A percentile compares a stretch with the other conserved stretches of the same genome.
These are phyloP conservation scores for Exophiala calicioides DNA, from an alignment of 2,329 filamentous ascomycete species.

Conservation along the genomic window DNA sequence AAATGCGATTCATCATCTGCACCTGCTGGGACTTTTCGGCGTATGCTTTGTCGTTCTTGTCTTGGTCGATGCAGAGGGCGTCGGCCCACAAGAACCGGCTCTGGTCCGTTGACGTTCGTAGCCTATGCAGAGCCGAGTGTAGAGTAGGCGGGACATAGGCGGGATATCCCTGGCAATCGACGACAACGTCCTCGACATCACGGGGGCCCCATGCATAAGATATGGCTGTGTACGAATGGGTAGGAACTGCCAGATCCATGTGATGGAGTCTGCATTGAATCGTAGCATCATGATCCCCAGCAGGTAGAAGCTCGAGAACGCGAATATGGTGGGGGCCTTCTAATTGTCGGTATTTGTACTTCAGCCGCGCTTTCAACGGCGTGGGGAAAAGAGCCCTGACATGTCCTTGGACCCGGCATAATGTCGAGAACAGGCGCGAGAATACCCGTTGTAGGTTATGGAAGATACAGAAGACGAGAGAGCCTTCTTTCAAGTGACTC, in stretches of 20 bases:
- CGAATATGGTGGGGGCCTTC: constrained; percentile 8
- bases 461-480: too few species aligned
- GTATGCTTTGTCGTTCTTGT: not conserved
- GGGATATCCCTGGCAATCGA: constrained; percentile 5
- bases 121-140: constrained; percentile 8
- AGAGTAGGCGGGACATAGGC: constrained; percentile 14
- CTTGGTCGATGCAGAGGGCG: constrained; percentile 24
- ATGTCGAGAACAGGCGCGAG: too few species aligned
- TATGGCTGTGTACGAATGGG: constrained; percentile 10
- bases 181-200: not conserved
- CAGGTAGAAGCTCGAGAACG: constrained; percentile 10
- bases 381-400: too few species aligned
- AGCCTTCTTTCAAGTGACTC: too few species aligned
- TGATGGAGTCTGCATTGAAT: constrained; percentile 10
- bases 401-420: too few species aligned
- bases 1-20: constrained; percentile 19
- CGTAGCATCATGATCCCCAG: not conserved
- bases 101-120: not conserved
- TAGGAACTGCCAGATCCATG: not conserved
- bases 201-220: constrained; percentile 17
- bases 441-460: too few species aligned
- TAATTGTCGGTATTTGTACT: constrained; percentile 8
- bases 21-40: constrained; percentile 9
- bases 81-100: constrained; percentile 14
- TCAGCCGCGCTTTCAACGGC: too few species aligned